Base-by-base conservation (phyloP, 2,329 filamentous ascomycete genomes). In the Stemphylium beticola region DNA sequence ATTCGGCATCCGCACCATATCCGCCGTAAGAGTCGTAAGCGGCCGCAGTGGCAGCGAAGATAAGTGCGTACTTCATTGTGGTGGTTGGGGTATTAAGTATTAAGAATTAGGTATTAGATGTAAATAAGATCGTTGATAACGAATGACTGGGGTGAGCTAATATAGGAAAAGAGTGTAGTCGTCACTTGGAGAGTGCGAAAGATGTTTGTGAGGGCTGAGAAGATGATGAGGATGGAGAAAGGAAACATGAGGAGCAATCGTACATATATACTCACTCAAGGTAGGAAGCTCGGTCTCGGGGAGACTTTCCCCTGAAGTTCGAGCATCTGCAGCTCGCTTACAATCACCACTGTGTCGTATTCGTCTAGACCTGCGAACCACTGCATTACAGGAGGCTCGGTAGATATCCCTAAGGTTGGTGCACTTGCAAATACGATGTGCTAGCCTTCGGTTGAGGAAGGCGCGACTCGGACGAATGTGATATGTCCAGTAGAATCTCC, bases 81-180 rank as follows among this genome's bases (percentile, higher is more conserved):
- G 45, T 49, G 41, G 24, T 55, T 40, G 32, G 24, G 4, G 22
- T 32, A 15, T 15, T 48, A 55, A 55, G 51, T 41, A 57, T 57
- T 61, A 60, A 40, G 43, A 45, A 58, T 44, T 55, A 48, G 38
- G 3, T 44, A 54, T 54, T 54, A 50, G 9, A 12, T 53, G 37
- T 49, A 32, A 37, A 53, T 53, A 48, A 22, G 39, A 38, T 50
- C 46, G 44, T 53, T 52, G 45, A 54, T 50, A 68, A 65, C 32
- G 66, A 72, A 50, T 65, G 69, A 69, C 64, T 70, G 34, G 43
- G 57, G 65, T 67, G 60, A 60, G 64, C 49, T 57, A 52, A 32
- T 41, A 22, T 29, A 40, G 17, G 14, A 44, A 53, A 50, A 42
- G 55, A 58, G 48, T 45, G 58, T 58, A 43, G 55, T 52, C 55